phyloP scores from a whole-genome alignment of 805 yeast species.

The Starmerella powellii region DNA sequence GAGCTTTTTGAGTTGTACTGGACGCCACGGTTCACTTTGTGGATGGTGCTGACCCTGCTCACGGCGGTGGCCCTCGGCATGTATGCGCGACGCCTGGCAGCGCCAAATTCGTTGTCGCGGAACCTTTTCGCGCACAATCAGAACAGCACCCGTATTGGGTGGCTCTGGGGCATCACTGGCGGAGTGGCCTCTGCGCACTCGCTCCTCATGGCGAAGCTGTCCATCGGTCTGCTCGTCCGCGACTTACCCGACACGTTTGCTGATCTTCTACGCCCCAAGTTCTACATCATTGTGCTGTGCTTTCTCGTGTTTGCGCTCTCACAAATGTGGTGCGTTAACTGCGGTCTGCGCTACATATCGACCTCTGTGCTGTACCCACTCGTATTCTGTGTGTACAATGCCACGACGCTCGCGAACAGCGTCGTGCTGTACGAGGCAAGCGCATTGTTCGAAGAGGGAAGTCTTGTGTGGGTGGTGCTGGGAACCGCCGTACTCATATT shows the following conservation, averaged over 20 bases:
- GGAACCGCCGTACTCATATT: constrained; percentile 34
- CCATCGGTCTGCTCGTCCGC: constrained; percentile 53
- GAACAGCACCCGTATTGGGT: constrained; percentile 32
- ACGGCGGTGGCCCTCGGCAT: not conserved
- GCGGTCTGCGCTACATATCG: constrained; percentile 56
- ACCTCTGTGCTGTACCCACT: constrained; percentile 75
- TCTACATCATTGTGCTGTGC: constrained; percentile 42
- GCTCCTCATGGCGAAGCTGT: constrained; percentile 69
- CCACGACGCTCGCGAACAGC: constrained; percentile 55
- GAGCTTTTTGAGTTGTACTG: constrained; percentile 36
- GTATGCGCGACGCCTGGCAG: not conserved
- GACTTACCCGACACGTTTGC: constrained; percentile 30
- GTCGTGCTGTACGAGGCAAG: constrained; percentile 48
- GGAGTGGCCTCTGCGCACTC: constrained; percentile 81
- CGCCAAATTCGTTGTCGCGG: too few species aligned
- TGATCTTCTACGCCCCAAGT: constrained; percentile 33
- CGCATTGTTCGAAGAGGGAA: constrained; percentile 28
- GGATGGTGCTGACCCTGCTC: constrained; percentile 38
- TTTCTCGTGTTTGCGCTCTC: constrained; percentile 42
- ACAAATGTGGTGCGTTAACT: constrained; percentile 62
- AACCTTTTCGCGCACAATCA: not conserved
- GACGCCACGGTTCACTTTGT: constrained; percentile 40
- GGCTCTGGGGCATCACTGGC: constrained; percentile 51
- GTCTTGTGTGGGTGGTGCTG: constrained; percentile 37
- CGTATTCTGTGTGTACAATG: constrained; percentile 71